Conservation (phyloP, 495 filamentous ascomycete species). For the Aspergillus sclerotiicarbonarius region DNA sequence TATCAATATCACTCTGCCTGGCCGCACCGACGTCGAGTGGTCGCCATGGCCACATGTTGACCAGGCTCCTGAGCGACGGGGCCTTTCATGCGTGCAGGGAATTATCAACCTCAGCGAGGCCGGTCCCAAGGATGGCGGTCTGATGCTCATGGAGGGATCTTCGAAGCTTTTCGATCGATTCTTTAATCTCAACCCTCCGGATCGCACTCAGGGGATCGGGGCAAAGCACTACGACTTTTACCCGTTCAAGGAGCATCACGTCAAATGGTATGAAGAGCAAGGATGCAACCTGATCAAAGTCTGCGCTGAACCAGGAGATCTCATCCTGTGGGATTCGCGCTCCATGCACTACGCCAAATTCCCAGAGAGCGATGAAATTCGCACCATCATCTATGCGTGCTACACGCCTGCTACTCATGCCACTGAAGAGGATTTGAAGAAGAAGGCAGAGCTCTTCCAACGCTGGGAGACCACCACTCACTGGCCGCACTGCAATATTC, state of each 20-base stretch:
- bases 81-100: conserved; percentile 40
- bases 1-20: conserved; percentile 18
- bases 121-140: conserved; percentile 35
- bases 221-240: conserved; percentile 31
- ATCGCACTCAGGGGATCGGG: conserved; percentile 15
- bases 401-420: conserved; percentile 37
- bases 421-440: conserved; percentile 24
- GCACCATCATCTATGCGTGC: conserved; percentile 37
- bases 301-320: conserved; percentile 38
- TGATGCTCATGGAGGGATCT: conserved; percentile 32
- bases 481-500: conserved; percentile 40
- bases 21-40: conserved; percentile 6
- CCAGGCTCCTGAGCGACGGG: conserved; percentile 25
- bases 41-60: conserved; percentile 30
- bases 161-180: conserved; percentile 32
- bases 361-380: conserved; percentile 23
- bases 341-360: conserved; percentile 32
- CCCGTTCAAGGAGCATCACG: conserved; percentile 27
- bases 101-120: conserved; percentile 40
- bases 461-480: conserved; percentile 39
- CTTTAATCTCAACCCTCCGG: conserved; percentile 25
- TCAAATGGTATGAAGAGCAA: conserved; percentile 32
- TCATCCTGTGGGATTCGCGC: conserved; percentile 45
- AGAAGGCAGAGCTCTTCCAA: conserved; percentile 37
- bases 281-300: conserved; percentile 36